These are phyloP conservation scores for Myriosclerotinia duriaeana DNA, from an alignment of 2,329 filamentous ascomycete genomes.

Conservation along the genomic window DNA sequence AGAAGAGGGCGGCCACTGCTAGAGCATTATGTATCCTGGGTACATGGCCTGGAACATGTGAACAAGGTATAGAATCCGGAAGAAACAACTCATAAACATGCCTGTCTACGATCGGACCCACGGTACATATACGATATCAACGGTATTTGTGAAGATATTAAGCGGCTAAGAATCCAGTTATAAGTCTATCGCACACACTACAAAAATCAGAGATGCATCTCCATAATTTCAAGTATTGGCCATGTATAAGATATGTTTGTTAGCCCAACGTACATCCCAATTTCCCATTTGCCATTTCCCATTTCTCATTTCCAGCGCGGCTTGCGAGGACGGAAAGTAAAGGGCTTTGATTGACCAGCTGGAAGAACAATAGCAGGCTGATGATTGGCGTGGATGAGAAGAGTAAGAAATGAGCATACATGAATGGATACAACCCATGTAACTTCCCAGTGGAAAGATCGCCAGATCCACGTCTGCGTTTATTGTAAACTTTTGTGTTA, in stretches of 20 bases:
- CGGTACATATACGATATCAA: conserved; percentile 44
- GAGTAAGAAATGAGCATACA: conserved; percentile 14
- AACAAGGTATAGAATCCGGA: conserved; percentile 32
- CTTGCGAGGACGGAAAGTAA: conserved; percentile 19
- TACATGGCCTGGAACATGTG: conserved; percentile 38
- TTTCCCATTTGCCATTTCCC: conserved; percentile 5
- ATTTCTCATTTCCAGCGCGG: conserved; percentile 25
- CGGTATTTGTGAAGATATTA: conserved; percentile 45
- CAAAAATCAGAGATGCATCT: background rate
- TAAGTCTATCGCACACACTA: conserved; percentile 9
- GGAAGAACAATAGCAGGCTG: conserved; percentile 9
- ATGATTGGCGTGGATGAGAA: conserved; percentile 15
- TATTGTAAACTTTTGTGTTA: conserved; percentile 18
- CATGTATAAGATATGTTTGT: conserved; percentile 19
- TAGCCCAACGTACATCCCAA: conserved; percentile 1
- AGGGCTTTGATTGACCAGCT: conserved; percentile 4
- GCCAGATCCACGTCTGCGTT: conserved; percentile 22
- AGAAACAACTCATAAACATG: conserved; percentile 28
- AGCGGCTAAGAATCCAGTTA: conserved; percentile 36
- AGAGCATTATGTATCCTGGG: conserved; percentile 33
- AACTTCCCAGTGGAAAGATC: conserved; percentile 20
- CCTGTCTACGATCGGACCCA: conserved; percentile 42
- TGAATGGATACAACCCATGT: conserved; percentile 17
- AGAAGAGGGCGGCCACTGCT: conserved; percentile 27
- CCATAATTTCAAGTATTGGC: conserved; percentile 13